Evolutionary conservation across 176 grass and related monocot species (phyloP).

Genomic region (Oryza meridionalis): DNA sequence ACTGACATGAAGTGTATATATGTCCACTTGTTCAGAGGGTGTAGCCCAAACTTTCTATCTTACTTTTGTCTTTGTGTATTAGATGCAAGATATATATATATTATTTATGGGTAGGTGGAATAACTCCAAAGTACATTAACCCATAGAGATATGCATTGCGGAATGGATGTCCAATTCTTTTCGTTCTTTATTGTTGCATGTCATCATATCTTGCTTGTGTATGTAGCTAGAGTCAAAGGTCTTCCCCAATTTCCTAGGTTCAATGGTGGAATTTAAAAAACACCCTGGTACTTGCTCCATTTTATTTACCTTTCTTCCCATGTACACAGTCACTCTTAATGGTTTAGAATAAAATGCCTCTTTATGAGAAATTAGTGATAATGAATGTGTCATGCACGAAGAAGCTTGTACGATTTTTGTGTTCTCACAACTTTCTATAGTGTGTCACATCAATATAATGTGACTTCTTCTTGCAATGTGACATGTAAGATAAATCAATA

Average conservation of each 20-base stretch:
- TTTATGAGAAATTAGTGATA: background rate
- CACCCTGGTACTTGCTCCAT: background rate
- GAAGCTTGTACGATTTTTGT: background rate
- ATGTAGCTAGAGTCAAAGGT: background rate
- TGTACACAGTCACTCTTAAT: background rate
- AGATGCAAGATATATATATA: background rate
- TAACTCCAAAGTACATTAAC: background rate
- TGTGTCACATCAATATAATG: background rate
- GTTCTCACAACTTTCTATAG: background rate
- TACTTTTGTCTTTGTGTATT: background rate
- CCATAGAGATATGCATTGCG: background rate
- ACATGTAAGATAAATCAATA: too few relatives aligned
- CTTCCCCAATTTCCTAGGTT: background rate
- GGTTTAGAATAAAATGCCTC: background rate
- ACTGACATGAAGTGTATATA: background rate
- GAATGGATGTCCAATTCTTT: background rate
- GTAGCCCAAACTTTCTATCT: background rate
- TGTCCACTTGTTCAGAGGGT: background rate
- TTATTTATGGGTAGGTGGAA: background rate
- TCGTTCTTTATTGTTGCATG: background rate
- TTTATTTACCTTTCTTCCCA: background rate
- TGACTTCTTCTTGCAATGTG: background rate
- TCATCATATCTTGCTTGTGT: background rate
- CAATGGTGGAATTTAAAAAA: background rate
- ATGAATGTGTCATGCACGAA: background rate